phyloP scores from a whole-genome alignment of 768 basidiomycete genomes.

The Tulasnella sp. region DNA sequence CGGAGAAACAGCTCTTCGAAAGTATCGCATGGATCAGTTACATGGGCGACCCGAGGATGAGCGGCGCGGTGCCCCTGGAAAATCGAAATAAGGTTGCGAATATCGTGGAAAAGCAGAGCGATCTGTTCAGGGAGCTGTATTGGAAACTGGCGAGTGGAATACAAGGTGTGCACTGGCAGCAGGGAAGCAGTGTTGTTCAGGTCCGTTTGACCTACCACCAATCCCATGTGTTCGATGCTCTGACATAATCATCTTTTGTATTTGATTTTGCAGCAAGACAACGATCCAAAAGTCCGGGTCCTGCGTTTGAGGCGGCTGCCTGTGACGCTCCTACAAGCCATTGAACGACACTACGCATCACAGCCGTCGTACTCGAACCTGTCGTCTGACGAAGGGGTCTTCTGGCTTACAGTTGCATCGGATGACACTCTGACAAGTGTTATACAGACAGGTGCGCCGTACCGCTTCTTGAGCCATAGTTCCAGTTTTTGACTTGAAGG shows the following conservation, averaged over 20 bases:
- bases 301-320: constrained; percentile 75
- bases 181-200: constrained; percentile 3
- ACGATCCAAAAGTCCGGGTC: constrained; percentile 51
- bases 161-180: constrained; percentile 67
- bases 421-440: constrained; percentile 46
- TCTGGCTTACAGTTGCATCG: constrained; percentile 62
- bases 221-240: background rate
- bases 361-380: constrained; percentile 21
- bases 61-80: constrained; percentile 66
- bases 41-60: constrained; percentile 85
- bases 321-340: constrained; percentile 44
- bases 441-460: constrained; percentile 41
- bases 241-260: background rate
- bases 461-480: background rate
- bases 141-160: constrained; percentile 64
- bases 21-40: constrained; percentile 82
- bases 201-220: background rate
- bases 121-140: constrained; percentile 84
- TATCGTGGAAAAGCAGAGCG: constrained; percentile 73
- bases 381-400: constrained; percentile 50
- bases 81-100: constrained; percentile 91
- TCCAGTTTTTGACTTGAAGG: background rate
- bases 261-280: constrained; percentile 50
- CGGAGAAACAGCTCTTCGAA: constrained; percentile 73
- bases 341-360: constrained; percentile 40